Evolutionary conservation across 2,329 filamentous ascomycete species (phyloP), one percentile per base, ranked within the genome.

Genomic region (Tolypocladium amazonense): DNA sequence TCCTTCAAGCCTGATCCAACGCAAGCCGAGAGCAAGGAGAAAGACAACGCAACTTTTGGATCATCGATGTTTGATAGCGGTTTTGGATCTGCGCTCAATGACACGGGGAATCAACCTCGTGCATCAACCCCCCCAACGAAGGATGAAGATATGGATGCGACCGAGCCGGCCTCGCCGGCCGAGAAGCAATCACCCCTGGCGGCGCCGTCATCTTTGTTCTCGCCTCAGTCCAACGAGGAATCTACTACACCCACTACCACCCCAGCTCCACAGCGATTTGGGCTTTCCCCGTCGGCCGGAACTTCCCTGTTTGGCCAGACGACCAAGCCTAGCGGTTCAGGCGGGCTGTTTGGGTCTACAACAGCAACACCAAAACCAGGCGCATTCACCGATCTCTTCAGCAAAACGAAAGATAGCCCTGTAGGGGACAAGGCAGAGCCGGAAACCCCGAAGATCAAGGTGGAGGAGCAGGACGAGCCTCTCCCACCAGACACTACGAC

Each of bases 1-100:
- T 86, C 83, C 1, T 91, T 90, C 74, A 84, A 86, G 66, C 78
- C 80, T 11, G 87, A 89, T 64, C 79, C 82, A 7, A 78, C 79
- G 53, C 78, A 82, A 1, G 85, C 84, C 60, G 81, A 88, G 30
- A 83, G 87, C 60, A 73, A 79, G 41, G 77, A 81, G 11, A 82
- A 81, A 62, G 74, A 80, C 20, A 69, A 71, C 27, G 70, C 71
- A n/a, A 39, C 66, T 14, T 58, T 65, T n/a, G 76, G 76, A 15
- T 77, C 78, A 6, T 78, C 75, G 2, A 65, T 88, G 64, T 89
- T 90, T 67, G 82, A 83, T n/a, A 76, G 75, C 58, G 79, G 75
- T 12, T 89, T 90, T 70, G 77, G 80, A 8, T 80, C 81, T 60
- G 81, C 82, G 18, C 75, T 90, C 35, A 77, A 75, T 14, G 80